Evolutionary conservation across 805 yeast species (phyloP).

Genomic region (Blastobotrys mokoenaii): DNA sequence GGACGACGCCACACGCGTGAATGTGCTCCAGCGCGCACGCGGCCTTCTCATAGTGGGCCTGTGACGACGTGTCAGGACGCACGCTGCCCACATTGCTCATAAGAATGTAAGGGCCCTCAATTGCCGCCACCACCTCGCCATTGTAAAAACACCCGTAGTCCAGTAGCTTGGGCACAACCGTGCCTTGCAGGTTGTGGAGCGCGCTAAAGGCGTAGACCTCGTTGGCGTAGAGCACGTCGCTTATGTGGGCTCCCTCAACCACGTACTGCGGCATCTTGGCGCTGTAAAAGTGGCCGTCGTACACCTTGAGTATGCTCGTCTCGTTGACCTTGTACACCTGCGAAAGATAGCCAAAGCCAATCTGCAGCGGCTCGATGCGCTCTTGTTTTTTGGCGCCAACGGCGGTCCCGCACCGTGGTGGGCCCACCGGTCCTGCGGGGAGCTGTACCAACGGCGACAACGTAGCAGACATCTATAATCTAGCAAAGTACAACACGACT

Average conservation of each 20-base stretch:
- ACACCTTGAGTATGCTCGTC: neutral
- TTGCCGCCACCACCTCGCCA: neutral
- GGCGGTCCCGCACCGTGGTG: too few relatives aligned
- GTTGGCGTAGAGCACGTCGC: neutral
- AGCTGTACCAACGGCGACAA: too few relatives aligned
- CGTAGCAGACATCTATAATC: too few relatives aligned
- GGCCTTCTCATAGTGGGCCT: neutral
- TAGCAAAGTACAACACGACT: too few relatives aligned
- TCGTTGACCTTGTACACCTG: neutral
- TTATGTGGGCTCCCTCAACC: neutral
- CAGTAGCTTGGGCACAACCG: neutral
- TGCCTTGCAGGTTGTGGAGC: neutral
- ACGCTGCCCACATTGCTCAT: neutral
- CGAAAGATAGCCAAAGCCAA: neutral
- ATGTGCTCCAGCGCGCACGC: neutral
- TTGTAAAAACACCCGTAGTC: neutral
- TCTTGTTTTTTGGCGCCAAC: neutral
- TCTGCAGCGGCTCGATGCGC: neutral
- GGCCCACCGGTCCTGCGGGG: too few relatives aligned
- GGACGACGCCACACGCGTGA: neutral
- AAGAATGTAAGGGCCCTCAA: neutral
- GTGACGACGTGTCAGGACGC: neutral
- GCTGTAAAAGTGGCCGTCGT: neutral
- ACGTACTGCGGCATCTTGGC: neutral
- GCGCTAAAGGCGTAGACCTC: neutral